These are phyloP conservation scores for Boletales sp. DNA, from an alignment of 768 basidiomycete genomes.

Conservation along the genomic window DNA sequence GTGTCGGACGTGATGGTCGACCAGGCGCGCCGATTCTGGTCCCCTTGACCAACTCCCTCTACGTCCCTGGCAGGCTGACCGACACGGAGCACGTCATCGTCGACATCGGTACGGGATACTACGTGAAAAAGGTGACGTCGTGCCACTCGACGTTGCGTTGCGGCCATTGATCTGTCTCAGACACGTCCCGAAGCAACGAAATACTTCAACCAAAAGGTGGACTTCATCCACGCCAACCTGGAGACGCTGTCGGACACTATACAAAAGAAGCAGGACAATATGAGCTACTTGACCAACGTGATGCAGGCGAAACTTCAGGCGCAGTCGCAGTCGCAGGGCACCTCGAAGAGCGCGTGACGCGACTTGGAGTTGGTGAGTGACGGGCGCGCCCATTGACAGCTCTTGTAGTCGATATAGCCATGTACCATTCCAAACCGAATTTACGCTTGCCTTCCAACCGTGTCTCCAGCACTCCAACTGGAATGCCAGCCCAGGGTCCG, in stretches of 20 bases:
- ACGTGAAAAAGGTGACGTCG: slow-evolving; percentile 76
- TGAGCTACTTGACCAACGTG: slow-evolving; percentile 67
- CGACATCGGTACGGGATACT: slow-evolving; percentile 96
- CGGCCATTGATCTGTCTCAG: slow-evolving; percentile 39
- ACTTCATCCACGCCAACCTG: slow-evolving; percentile 78
- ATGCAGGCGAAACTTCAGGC: slow-evolving; percentile 61
- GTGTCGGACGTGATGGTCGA: neutral
- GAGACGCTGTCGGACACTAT: slow-evolving; percentile 88
- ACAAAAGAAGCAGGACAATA: slow-evolving; percentile 86
- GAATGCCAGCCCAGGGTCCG: neutral
- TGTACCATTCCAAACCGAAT: no score
- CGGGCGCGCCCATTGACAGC: no score
- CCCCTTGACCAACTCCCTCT: slow-evolving; percentile 91
- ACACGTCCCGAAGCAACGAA: slow-evolving; percentile 74
- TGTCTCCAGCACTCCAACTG: no score
- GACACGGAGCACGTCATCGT: slow-evolving; percentile 87
- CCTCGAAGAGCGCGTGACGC: slow-evolving; percentile 14
- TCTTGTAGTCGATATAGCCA: no score
- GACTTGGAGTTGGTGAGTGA: no score
- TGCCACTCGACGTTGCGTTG: slow-evolving; percentile 8
- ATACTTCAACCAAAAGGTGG: slow-evolving; percentile 79
- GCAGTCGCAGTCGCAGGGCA: slow-evolving; percentile 10
- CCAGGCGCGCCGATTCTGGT: slow-evolving; percentile 86
- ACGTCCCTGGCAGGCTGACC: slow-evolving; percentile 86
- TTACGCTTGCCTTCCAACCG: no score